Conservation (phyloP, 1,284 basidiomycete species). For the Naganishia liquefaciens region DNA sequence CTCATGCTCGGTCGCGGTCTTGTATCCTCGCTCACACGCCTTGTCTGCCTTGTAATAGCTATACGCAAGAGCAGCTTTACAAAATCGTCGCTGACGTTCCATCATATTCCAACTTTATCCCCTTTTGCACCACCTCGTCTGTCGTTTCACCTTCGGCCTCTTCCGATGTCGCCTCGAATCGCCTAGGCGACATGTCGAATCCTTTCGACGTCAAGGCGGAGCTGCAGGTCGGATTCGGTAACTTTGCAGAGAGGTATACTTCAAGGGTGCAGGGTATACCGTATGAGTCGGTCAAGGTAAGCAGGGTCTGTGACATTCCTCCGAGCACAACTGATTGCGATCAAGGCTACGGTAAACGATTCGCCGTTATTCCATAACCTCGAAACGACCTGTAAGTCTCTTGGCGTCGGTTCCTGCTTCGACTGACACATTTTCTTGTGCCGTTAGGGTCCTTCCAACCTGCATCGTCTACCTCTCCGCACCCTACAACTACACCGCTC, state of each 20-base stretch:
- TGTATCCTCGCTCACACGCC: not conserved
- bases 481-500: slow-evolving; percentile 45
- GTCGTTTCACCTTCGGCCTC: slow-evolving; percentile 58
- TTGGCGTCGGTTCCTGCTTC: not conserved
- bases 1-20: slow-evolving; percentile 1
- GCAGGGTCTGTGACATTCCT: slow-evolving; percentile 39
- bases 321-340: slow-evolving; percentile 15
- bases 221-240: slow-evolving; percentile 82
- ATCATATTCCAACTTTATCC: slow-evolving; percentile 82
- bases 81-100: slow-evolving; percentile 81
- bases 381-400: slow-evolving; percentile 65
- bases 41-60: slow-evolving; percentile 57
- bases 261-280: slow-evolving; percentile 79
- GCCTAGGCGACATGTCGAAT: slow-evolving; percentile 50
- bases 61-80: slow-evolving; percentile 76
- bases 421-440: not conserved
- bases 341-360: slow-evolving; percentile 75
- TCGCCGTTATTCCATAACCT: slow-evolving; percentile 84
- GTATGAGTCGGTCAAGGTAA: slow-evolving; percentile 73
- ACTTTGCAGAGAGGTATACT: slow-evolving; percentile 82
- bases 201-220: slow-evolving; percentile 73
- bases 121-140: slow-evolving; percentile 79
- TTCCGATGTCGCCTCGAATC: slow-evolving; percentile 7
- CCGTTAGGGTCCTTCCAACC: slow-evolving; percentile 68
- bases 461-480: slow-evolving; percentile 57